Percentiles rank a stretch among this genome's conserved stretches.
Evolutionary conservation across 2,329 filamentous ascomycete species (phyloP).

Genomic region (Gaeumannomyces sp.): DNA sequence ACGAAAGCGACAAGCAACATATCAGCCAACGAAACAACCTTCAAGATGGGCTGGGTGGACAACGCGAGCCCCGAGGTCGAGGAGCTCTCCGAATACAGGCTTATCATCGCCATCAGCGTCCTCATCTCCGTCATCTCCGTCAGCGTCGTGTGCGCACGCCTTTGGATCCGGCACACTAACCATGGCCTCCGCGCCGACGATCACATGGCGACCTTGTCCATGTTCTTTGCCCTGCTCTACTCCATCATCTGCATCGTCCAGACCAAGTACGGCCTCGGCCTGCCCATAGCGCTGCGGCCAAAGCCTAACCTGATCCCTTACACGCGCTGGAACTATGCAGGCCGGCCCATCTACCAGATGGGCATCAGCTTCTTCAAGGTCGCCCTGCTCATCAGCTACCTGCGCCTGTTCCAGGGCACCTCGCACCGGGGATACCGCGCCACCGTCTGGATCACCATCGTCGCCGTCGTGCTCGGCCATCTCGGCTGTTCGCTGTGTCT

Average conservation of each 20-base stretch:
- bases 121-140: constrained; percentile 37
- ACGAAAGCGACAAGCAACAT: not conserved
- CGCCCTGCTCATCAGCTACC: constrained; percentile 45
- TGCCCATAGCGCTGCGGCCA: constrained; percentile 38
- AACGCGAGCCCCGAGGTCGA: constrained; percentile 42
- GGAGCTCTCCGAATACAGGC: constrained; percentile 38
- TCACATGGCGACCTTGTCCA: constrained; percentile 33
- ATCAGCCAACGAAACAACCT: not conserved
- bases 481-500: constrained; percentile 42
- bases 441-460: constrained; percentile 38
- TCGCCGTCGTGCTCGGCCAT: constrained; percentile 38
- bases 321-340: constrained; percentile 44
- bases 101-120: constrained; percentile 43
- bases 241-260: constrained; percentile 44
- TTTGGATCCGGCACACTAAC: constrained; percentile 35
- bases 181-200: constrained; percentile 42
- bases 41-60: constrained; percentile 43
- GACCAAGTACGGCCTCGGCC: constrained; percentile 46
- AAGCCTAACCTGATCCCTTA: constrained; percentile 36
- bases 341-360: constrained; percentile 47
- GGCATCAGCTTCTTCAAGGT: constrained; percentile 53
- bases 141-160: constrained; percentile 32
- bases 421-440: constrained; percentile 36
- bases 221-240: constrained; percentile 42
- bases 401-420: constrained; percentile 43